Evolutionary conservation across 2,329 filamentous ascomycete species (phyloP).

Genomic region (Trichoderma pleuroti): DNA sequence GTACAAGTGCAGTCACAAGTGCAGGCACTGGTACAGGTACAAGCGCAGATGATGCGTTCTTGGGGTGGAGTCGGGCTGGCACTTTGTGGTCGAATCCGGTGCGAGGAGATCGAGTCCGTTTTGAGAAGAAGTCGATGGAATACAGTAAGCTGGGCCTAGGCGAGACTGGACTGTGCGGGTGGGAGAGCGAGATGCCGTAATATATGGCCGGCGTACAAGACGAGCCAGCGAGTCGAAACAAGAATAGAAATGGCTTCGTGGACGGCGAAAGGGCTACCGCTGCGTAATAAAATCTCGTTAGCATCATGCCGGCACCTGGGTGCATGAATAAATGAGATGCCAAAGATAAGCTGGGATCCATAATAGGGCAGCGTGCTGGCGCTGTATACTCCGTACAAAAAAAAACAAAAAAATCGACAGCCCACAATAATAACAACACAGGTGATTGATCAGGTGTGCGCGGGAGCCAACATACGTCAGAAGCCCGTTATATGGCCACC

Average conservation of each 20-base stretch:
- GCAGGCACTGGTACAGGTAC: not conserved
- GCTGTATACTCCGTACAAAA: not conserved
- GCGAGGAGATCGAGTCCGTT: constrained; percentile 3
- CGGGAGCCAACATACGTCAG: constrained; percentile 12
- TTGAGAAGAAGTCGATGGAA: not conserved
- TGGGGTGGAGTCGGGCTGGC: not conserved
- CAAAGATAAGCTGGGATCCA: constrained; percentile 14
- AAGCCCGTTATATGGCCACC: constrained; percentile 9
- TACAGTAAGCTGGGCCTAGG: not conserved
- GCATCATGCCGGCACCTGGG: constrained; percentile 4
- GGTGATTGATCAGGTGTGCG: constrained; percentile 16
- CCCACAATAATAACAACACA: constrained; percentile 12
- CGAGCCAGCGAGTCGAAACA: not conserved
- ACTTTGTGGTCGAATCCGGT: constrained; percentile 14
- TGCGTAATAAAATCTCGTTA: constrained; percentile 4
- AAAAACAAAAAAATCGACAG: not conserved
- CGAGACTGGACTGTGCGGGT: not conserved
- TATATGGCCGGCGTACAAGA: not conserved
- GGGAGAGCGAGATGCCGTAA: constrained; percentile 11
- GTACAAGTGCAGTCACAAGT: not conserved
- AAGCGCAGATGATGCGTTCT: not conserved
- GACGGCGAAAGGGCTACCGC: not conserved
- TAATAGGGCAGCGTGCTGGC: constrained; percentile 16
- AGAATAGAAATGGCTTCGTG: not conserved
- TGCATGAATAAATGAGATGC: constrained; percentile 2